Base-by-base conservation (phyloP, 2,329 filamentous ascomycete genomes). In the Lithohypha guttulata region DNA sequence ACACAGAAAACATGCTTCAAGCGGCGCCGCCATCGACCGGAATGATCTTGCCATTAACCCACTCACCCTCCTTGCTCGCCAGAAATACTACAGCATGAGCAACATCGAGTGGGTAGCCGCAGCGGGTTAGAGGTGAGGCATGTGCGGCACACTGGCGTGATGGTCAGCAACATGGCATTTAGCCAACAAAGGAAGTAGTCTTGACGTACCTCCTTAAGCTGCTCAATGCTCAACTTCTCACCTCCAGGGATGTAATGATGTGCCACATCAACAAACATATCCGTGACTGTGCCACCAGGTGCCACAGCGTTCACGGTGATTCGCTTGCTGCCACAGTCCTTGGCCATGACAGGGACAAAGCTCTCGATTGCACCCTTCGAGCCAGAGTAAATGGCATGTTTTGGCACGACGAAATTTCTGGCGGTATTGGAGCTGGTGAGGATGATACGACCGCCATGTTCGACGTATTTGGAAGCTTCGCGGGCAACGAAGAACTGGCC, bases 401-500 rank as follows among this genome's bases (percentile, higher is more conserved):
- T 74, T 44, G 77, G 77, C 13, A 85, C 78, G 34, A 72, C 78
- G 57, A 75, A 71, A 42, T 61, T 80, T 65, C 80, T 60, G 57
- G 79, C 60, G 1, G 79, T 79, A 58, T 84, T 84, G 42, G 73
- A 79, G 32, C 47, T 47, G 75, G 82, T 85, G 48, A 86, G 67
- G 59, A 86, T 79, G 51, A 87, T 72, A 30, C 81, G 71, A 21
- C 82, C 82, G 42, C 80, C 77, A 30, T 73, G 66, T 55, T 78
- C 70, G 47, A 83, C 70, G 62, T 83, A 66, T 63, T 79, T 79
- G 60, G 81, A 80, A 5, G 75, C 81, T 42, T 81, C 76, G 62
- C 84, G 79, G 14, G 79, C 81, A 37, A 85, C 79, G 59, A 85
- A 84, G 68, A 84, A 84, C 61, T 84, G 78, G 31, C 77, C 78